Evolutionary conservation across 1,139 yeast species (phyloP).

Genomic region (Pichiaceae sp.): DNA sequence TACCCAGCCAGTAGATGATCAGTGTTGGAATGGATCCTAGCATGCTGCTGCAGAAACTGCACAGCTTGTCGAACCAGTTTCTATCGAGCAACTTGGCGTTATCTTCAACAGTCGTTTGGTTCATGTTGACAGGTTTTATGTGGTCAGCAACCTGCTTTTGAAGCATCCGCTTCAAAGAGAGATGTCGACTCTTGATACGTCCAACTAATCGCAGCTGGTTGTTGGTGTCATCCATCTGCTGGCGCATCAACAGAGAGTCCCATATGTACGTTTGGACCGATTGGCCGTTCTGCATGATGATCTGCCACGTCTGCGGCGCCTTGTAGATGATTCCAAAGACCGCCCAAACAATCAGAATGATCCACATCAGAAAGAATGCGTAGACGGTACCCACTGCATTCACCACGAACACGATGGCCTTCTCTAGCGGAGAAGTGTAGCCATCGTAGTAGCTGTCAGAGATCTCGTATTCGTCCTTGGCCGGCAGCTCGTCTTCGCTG

Average conservation of each 20-base stretch:
- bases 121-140: background rate
- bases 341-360: conserved; percentile 25
- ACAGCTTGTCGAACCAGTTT: conserved; percentile 25
- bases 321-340: conserved; percentile 24
- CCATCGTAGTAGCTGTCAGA: conserved; percentile 1
- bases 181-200: conserved; percentile 24
- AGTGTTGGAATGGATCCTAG: conserved; percentile 26
- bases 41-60: conserved; percentile 14
- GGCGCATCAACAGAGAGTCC: conserved; percentile 33
- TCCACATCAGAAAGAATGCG: conserved; percentile 21
- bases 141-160: background rate
- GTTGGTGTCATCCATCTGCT: conserved; percentile 24
- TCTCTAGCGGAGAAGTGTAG: background rate
- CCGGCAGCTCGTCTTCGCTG: background rate
- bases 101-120: conserved; percentile 3
- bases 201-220: conserved; percentile 18
- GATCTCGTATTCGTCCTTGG: background rate
- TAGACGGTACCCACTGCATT: conserved; percentile 23
- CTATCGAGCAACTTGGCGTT: conserved; percentile 10
- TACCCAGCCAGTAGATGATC: conserved; percentile 28
- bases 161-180: conserved; percentile 18
- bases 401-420: conserved; percentile 4
- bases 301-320: conserved; percentile 30
- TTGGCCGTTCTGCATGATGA: conserved; percentile 33
- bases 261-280: conserved; percentile 31